These are phyloP conservation scores for Penicillium hordei DNA, from an alignment of 2,329 filamentous ascomycete genomes.

Conservation along the genomic window DNA sequence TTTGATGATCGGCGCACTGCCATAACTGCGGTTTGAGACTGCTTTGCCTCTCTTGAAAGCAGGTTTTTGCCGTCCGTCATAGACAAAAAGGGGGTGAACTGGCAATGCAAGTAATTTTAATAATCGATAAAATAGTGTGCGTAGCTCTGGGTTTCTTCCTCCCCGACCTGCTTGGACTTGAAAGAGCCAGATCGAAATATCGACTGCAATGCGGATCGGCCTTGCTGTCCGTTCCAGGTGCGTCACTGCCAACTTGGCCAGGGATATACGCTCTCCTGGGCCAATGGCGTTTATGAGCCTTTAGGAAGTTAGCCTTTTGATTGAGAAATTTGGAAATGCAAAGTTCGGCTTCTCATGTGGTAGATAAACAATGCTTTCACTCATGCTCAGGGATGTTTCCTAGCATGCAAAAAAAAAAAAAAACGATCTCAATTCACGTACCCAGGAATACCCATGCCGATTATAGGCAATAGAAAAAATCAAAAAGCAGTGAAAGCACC, in stretches of 20 bases:
- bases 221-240: conserved; percentile 68
- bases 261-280: conserved; percentile 71
- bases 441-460: conserved; percentile 48
- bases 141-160: conserved; percentile 82
- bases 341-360: no score
- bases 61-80: conserved; percentile 83
- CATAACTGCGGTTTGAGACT: conserved; percentile 50
- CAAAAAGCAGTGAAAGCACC: not conserved
- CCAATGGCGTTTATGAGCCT: conserved; percentile 93
- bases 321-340: not conserved
- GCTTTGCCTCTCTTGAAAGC: conserved; percentile 84
- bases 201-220: conserved; percentile 83
- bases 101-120: conserved; percentile 71
- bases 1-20: conserved; percentile 65
- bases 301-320: not conserved
- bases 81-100: conserved; percentile 87
- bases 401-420: not conserved
- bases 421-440: conserved; percentile 32
- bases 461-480: not conserved
- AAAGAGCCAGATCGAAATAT: conserved; percentile 97
- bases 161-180: conserved; percentile 84
- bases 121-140: conserved; percentile 90
- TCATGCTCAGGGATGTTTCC: not conserved
- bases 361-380: not conserved
- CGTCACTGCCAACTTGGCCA: conserved; percentile 78